Conservation (phyloP, 176 grass and related monocot genomes). For the Carex pumila region DNA sequence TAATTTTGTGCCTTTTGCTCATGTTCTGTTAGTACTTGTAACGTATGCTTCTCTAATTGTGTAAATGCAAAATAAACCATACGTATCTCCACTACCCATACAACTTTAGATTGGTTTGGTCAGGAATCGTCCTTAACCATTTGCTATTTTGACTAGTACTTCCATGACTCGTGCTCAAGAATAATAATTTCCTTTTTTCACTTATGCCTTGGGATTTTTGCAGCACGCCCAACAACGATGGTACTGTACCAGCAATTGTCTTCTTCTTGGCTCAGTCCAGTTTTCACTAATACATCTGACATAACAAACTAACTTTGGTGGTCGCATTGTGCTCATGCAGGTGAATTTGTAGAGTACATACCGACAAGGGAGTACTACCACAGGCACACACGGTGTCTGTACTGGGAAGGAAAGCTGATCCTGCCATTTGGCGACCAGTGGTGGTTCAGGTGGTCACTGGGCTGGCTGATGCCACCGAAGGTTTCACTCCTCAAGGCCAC, state of each 20-base stretch:
- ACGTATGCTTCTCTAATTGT: background rate
- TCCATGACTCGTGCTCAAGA: background rate
- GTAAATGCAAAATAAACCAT: background rate
- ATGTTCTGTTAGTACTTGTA: background rate
- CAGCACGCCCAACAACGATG: background rate
- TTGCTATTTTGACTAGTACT: background rate
- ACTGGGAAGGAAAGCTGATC: constrained; percentile 98
- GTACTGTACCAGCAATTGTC: background rate
- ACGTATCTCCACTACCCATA: background rate
- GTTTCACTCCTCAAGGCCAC: constrained; percentile 88
- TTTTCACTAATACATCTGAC: background rate
- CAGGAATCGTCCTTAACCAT: background rate
- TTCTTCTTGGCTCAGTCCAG: background rate
- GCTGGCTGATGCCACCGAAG: constrained; percentile 97
- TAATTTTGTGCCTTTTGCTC: background rate
- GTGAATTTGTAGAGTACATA: constrained; percentile 94
- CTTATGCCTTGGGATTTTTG: background rate
- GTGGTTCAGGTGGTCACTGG: constrained; percentile 82
- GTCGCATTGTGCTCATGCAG: background rate
- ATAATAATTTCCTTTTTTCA: background rate
- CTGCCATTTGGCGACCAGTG: constrained; percentile 85
- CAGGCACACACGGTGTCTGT: constrained; percentile 82
- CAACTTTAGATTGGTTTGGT: background rate
- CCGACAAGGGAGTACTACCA: constrained; percentile 95
- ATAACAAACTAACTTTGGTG: background rate